Evolutionary conservation across 805 yeast species (phyloP), one percentile per base, ranked within the genome.

Genomic region (Teunomyces aglyptinius): DNA sequence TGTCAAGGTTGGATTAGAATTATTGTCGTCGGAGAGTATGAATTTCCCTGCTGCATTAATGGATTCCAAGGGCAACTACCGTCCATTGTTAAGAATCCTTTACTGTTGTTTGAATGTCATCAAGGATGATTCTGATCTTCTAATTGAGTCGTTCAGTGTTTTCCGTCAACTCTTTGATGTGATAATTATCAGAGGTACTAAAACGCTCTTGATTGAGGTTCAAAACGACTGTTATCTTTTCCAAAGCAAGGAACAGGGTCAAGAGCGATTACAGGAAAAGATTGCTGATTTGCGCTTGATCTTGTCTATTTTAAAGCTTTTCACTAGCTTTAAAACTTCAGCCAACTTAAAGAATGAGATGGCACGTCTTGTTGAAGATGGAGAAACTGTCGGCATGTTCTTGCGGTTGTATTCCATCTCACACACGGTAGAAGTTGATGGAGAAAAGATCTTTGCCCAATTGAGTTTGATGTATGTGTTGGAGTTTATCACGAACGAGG

Each of bases 381-480:
- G 77, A 18, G 89, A 85, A 1, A 77, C 89, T 0, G 71, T 86
- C 18, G 76, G 81, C 44, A 73, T 86, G 0, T 71, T 87, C 12
- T 61, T 86, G 54, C 80, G 81, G 44, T 67, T 87, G 10, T 89
- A 83, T 61, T 77, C 94, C 0, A 78, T 82, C 46, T 78, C 94
- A 0, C 87, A 86, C 53, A 63, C 78, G 29, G 66, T 83, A 33
- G 80, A 76, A 51, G 70, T 82, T 5, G 76, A 82, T 47, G 80
- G 76, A 38, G 91, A 86, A 39, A 83, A 83, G 18, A 68, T 84
- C 0, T 80, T 86, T 57, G 92, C 94, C 0, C 91, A 87, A 51
- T 63, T 88, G 34, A 70, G 89, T 7, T 67, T 91, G 50, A 75
- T 81, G 56, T 87, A 80, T 52, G 71, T 90, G 27, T 79, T 81